Evolutionary conservation across 148 eudicot species (phyloP), one percentile per base, ranked within the genome.

Genomic region (Selenicereus undatus): DNA sequence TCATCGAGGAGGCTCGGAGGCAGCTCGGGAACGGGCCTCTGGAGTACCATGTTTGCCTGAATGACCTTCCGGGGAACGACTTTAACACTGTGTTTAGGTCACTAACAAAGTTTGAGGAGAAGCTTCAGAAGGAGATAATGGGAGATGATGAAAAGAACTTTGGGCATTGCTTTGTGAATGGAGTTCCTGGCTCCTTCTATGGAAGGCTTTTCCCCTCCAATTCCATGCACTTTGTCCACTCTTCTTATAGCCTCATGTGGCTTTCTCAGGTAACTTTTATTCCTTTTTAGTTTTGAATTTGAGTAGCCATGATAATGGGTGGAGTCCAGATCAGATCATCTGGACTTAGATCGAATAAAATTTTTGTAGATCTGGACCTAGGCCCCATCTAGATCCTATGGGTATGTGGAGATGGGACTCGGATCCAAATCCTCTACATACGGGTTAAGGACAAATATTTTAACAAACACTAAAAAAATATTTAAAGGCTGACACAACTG

Each of bases 21-120:
- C 13, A 62, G 52, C 35, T 50, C 65, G 64, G 74, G 2, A 11
- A 60, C 26, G 39, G 39, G 60, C 62, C 83, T 17, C 65, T 14
- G 22, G 75, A 71, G 35, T 83, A 83, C 70, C 86, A 80, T n/a
- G 81, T 88, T 7, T 78, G 48, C 69, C 65, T 91, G 35, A 90
- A 89, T 71, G 93, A 90, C 74, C 90, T 89, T 62, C 87, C 89
- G 0, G 82, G 82, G 3, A 90, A 86, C 43, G 93, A 90, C 79
- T 90, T 90, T 78, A 89, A 89, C 77, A 35, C 85, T n/a, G 50
- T 88, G 45, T 88, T 89, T 54, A 64, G 58, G 36, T 73, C 84
- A 35, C 39, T 86, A 24, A 73, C 80, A 3, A 27, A 22, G 0
- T 86, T 89, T 48, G 32, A 75, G n/a, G n/a, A n/a, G 0, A 76